Conservation (phyloP, 2,329 filamentous ascomycete genomes). For the Ceratocystis destructans region DNA sequence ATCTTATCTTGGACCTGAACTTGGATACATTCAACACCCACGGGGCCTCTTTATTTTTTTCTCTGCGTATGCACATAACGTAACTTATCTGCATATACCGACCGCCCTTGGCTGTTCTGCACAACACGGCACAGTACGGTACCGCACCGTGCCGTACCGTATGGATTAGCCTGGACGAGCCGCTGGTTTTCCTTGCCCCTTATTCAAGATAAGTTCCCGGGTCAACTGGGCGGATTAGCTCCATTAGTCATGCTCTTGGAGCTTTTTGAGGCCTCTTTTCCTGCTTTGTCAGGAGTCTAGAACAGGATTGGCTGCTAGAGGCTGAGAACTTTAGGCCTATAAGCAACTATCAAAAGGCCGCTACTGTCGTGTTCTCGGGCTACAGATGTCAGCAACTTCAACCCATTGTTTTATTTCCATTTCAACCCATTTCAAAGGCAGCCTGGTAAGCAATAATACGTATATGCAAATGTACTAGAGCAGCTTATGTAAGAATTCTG, state of each 20-base stretch:
- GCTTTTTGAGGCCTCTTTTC: not conserved
- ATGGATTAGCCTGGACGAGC: not conserved
- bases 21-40: not conserved
- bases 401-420: not conserved
- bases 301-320: not conserved
- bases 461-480: too few species aligned
- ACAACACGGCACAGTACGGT: not conserved
- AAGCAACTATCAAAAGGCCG: not conserved
- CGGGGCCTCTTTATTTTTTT: not conserved
- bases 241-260: not conserved
- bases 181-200: not conserved
- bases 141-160: too few species aligned
- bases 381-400: not conserved
- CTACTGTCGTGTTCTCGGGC: not conserved
- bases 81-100: not conserved
- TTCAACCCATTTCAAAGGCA: not conserved
- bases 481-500: too few species aligned
- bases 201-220: not conserved
- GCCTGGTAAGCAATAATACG: too few species aligned
- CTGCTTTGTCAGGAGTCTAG: not conserved
- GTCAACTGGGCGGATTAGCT: not conserved
- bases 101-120: not conserved
- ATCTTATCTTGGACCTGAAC: not conserved
- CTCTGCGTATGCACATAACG: not conserved
- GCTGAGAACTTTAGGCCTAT: not conserved